Conservation (phyloP, 495 filamentous ascomycete genomes). For the Penicillium bovifimosum region DNA sequence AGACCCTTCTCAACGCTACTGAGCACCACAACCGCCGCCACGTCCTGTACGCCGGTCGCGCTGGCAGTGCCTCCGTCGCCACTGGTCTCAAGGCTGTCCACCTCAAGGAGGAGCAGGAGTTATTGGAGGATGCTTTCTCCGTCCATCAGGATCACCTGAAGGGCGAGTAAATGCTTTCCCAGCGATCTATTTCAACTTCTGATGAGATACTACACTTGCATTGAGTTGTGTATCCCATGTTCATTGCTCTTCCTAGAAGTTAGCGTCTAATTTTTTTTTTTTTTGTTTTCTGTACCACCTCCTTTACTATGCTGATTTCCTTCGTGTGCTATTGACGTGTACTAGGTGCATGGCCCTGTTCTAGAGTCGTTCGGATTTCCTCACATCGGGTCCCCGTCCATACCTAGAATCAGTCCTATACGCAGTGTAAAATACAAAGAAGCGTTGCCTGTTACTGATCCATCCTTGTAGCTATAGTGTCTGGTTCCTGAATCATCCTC, state of each 20-base stretch:
- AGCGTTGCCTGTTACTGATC: slow-evolving; percentile 13
- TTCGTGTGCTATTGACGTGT: slow-evolving; percentile 27
- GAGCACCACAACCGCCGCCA: slow-evolving; percentile 87
- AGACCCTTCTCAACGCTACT: slow-evolving; percentile 89
- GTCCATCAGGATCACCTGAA: slow-evolving; percentile 56
- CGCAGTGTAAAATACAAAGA: slow-evolving; percentile 35
- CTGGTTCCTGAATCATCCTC: no score
- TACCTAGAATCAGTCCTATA: slow-evolving; percentile 18
- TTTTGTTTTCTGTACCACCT: slow-evolving; percentile 22
- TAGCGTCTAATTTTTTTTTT: slow-evolving; percentile 26
- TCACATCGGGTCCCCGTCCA: slow-evolving; percentile 6
- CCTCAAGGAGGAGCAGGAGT: slow-evolving; percentile 87
- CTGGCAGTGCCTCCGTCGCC: slow-evolving; percentile 84
- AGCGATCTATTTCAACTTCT: slow-evolving; percentile 3
- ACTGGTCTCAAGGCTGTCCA: slow-evolving; percentile 87
- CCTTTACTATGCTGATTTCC: slow-evolving; percentile 24
- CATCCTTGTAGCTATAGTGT: background rate
- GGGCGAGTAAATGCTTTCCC: slow-evolving; percentile 41
- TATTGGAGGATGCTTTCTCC: slow-evolving; percentile 70
- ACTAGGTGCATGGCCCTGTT: slow-evolving; percentile 20
- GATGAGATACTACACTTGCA: slow-evolving; percentile 8
- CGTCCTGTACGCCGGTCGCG: slow-evolving; percentile 92
- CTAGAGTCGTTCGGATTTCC: slow-evolving; percentile 5
- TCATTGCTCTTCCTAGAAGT: slow-evolving; percentile 26
- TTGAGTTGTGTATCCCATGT: slow-evolving; percentile 22